These are phyloP conservation scores for Termitomyces sp. DNA, from an alignment of 768 basidiomycete species.

Conservation along the genomic window DNA sequence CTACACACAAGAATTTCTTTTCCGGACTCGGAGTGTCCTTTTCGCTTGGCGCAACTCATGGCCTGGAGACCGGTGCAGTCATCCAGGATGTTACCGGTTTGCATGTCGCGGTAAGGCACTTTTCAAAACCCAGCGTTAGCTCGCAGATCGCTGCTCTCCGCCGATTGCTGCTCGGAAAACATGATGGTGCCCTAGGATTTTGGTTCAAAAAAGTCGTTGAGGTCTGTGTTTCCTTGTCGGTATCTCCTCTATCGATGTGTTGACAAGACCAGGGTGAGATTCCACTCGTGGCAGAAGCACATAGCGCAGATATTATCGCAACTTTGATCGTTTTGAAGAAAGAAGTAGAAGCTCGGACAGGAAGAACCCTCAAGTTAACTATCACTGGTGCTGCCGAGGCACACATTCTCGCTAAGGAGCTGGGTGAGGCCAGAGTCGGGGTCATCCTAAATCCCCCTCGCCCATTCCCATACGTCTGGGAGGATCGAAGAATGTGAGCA, in stretches of 20 bases:
- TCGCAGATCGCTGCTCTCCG: constrained; percentile 79
- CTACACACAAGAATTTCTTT: constrained; percentile 50
- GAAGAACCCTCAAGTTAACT: constrained; percentile 50
- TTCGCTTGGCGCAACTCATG: constrained; percentile 57
- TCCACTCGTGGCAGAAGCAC: constrained; percentile 71
- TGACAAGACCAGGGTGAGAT: constrained; percentile 51
- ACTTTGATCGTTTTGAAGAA: constrained; percentile 68
- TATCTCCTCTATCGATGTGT: background rate
- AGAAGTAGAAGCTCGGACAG: constrained; percentile 51
- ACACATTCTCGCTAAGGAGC: constrained; percentile 65
- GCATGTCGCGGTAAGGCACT: constrained; percentile 61
- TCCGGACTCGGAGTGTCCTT: constrained; percentile 68
- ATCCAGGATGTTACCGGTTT: constrained; percentile 62
- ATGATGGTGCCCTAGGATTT: constrained; percentile 35
- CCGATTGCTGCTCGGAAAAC: constrained; percentile 51
- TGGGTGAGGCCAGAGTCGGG: constrained; percentile 49
- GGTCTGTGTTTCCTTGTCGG: constrained; percentile 26
- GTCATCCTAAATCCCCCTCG: constrained; percentile 54
- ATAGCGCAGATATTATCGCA: constrained; percentile 83
- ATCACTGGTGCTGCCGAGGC: constrained; percentile 69
- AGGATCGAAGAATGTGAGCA: constrained; percentile 60
- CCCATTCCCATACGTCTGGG: constrained; percentile 75
- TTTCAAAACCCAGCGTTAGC: constrained; percentile 59
- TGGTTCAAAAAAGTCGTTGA: constrained; percentile 47
- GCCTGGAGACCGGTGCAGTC: constrained; percentile 60